Evolutionary conservation across 495 filamentous ascomycete genomes (phyloP).

Genomic region (Astrocystis sublimbata): DNA sequence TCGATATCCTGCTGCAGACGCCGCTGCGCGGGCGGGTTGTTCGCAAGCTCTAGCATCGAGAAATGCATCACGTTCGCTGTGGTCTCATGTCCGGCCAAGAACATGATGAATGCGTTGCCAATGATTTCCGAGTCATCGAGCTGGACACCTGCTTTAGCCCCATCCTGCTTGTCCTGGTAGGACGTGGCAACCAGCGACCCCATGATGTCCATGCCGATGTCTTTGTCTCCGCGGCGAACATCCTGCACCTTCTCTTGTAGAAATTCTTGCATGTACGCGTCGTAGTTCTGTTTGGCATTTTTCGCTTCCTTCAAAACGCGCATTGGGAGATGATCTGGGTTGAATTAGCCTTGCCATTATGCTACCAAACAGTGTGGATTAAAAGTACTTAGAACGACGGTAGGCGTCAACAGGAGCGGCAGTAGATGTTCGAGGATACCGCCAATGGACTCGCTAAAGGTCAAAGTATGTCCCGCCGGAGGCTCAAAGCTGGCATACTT

Average conservation of each 20-base stretch:
- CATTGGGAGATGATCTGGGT: constrained; percentile 48
- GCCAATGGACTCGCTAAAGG: constrained; percentile 57
- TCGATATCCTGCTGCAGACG: constrained; percentile 65
- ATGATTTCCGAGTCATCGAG: constrained; percentile 62
- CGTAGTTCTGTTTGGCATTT: constrained; percentile 59
- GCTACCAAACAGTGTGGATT: background rate
- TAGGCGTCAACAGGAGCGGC: constrained; percentile 52
- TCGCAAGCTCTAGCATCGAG: constrained; percentile 60
- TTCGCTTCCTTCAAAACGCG: constrained; percentile 48
- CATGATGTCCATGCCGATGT: constrained; percentile 65
- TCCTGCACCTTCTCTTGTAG: constrained; percentile 54
- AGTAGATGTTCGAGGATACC: constrained; percentile 56
- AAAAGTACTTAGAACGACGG: constrained; percentile 40
- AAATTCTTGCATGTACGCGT: constrained; percentile 65
- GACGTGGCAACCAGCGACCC: constrained; percentile 53
- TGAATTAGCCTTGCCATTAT: background rate
- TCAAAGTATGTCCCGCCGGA: constrained; percentile 58
- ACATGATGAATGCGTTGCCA: constrained; percentile 71
- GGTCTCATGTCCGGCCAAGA: constrained; percentile 73
- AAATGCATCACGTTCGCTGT: constrained; percentile 68
- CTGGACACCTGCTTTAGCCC: constrained; percentile 26
- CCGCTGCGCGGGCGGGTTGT: constrained; percentile 56
- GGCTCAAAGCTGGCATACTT: constrained; percentile 48
- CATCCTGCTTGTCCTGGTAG: constrained; percentile 34
- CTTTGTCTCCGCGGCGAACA: constrained; percentile 44